Evolutionary conservation across 2,329 filamentous ascomycete species (phyloP), one percentile per base, ranked within the genome.

Genomic region (Xylariaceae sp.): DNA sequence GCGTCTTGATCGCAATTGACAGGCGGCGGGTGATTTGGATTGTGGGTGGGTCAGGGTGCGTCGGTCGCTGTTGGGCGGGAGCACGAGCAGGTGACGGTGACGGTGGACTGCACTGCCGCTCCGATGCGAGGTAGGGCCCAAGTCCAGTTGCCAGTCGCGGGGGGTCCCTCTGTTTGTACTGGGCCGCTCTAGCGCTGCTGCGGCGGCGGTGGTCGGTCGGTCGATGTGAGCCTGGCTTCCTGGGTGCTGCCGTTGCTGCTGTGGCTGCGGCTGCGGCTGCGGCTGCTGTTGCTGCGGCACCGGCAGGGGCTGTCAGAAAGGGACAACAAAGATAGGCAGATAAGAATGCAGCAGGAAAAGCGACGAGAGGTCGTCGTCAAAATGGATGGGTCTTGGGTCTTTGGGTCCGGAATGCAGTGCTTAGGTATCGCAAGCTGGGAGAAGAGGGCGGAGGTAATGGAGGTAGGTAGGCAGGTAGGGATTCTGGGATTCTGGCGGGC

Each of bases 401-500:
- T n/a, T n/a, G n/a, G n/a, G n/a, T n/a, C n/a, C n/a, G n/a, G n/a
- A n/a, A n/a, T n/a, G n/a, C n/a, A n/a, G n/a, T n/a, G n/a, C n/a
- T n/a, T n/a, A n/a, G n/a, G n/a, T n/a, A n/a, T n/a, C n/a, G n/a
- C n/a, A n/a, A n/a, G n/a, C n/a, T n/a, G n/a, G n/a, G n/a, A n/a
- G 14, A 37, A 34, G 40, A 33, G 30, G 32, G 41, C 44, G 46
- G 48, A 50, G 42, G 44, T 51, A 44, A 42, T 49, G 45, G 43
- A 51, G 50, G 49, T 48, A 48, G 47, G 44, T 49, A 51, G 43
- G 39, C 45, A 51, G 50, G 49, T 48, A 48, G 47, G 44, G 50
- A 51, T 45, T 40, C 45, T 51, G n/a, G n/a, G n/a, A n/a, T n/a
- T n/a, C n/a, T n/a, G n/a, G n/a, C n/a, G n/a, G n/a, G n/a, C n/a